Base-by-base conservation (phyloP, 805 yeast genomes). In the Ogataea degrootiae region DNA sequence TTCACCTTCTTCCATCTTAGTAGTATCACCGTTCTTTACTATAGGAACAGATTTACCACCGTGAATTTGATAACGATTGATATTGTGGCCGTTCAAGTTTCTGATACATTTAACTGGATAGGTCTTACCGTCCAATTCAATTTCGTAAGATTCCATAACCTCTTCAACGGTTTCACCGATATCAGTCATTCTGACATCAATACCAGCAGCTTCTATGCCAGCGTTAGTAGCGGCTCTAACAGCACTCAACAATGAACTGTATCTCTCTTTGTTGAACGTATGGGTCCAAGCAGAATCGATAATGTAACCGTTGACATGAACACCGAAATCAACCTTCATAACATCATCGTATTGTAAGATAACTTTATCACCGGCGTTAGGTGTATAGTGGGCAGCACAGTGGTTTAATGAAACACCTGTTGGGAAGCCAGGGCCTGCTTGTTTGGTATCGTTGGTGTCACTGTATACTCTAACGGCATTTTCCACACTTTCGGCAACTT, bases 1-100 rank as follows among this genome's bases (percentile, higher is more conserved):
- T 68, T 94, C 99, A 53, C 97, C 97, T 72, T 94, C 99, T 67
- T 94, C 99, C 97, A 94, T 92, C 76, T 92, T 92, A 11, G 98
- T 94, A 67, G 79, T 79, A 65, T 94, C 99, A 7, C 90, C 92
- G 60, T 87, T 87, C 60, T 91, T 85, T 34, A 94, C 96, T 60
- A 94, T 94, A 16, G 99, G 99, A 41, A 94, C 98, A 23, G 95
- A 83, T 67, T 94, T 94, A 53, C 97, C 97, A 38, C 91, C 94
- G 67, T 94, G 99, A 60, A 94, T 94, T 45, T 73, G 75, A 68
- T 75, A 91, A 47, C 84, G 91, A 23, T 79, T 83, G 59, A 94
- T 94, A 62, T 83, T 91, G 71, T 94, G 99, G 36, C 99, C 99
- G 67, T 89, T 86, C 64, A 94, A 78, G 70, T 94, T 94, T 57